Evolutionary conservation across 805 yeast genomes (phyloP).

Genomic region (Saccharomycopsis sp.): DNA sequence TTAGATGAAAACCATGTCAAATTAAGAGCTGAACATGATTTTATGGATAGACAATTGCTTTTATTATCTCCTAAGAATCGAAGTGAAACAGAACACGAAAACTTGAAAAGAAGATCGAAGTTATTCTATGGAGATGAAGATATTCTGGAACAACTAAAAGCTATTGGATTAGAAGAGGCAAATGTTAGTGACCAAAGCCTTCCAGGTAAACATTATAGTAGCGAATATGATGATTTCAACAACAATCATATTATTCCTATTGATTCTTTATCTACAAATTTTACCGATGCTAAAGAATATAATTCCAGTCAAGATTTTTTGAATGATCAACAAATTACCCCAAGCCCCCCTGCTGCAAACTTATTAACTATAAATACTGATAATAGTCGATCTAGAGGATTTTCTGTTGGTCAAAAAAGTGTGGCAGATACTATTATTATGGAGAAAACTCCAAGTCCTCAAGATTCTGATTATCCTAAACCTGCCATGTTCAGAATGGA

Average conservation of each 20-base stretch:
- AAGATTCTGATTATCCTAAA: no score
- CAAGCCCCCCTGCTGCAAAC: background rate
- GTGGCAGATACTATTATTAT: constrained; percentile 2
- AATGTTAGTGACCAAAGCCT: no score
- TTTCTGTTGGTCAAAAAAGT: constrained; percentile 4
- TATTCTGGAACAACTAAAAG: no score
- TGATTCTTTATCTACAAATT: background rate
- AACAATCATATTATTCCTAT: background rate
- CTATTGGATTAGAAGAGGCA: no score
- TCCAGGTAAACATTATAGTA: no score
- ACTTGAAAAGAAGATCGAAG: constrained; percentile 3
- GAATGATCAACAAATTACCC: background rate
- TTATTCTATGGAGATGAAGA: background rate
- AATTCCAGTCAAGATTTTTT: background rate
- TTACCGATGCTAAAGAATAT: background rate
- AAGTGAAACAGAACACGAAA: constrained; percentile 7
- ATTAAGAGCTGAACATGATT: constrained; percentile 9
- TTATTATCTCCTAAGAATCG: constrained; percentile 13
- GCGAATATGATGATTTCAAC: background rate
- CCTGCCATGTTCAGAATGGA: no score
- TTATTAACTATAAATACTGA: no score
- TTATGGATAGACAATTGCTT: constrained; percentile 10
- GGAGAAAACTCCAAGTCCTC: background rate
- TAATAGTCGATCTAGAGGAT: constrained; percentile 4
- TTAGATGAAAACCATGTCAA: constrained; percentile 7